phyloP scores from a whole-genome alignment of 2,329 filamentous ascomycete genomes.

The Canariomyces notabilis region DNA sequence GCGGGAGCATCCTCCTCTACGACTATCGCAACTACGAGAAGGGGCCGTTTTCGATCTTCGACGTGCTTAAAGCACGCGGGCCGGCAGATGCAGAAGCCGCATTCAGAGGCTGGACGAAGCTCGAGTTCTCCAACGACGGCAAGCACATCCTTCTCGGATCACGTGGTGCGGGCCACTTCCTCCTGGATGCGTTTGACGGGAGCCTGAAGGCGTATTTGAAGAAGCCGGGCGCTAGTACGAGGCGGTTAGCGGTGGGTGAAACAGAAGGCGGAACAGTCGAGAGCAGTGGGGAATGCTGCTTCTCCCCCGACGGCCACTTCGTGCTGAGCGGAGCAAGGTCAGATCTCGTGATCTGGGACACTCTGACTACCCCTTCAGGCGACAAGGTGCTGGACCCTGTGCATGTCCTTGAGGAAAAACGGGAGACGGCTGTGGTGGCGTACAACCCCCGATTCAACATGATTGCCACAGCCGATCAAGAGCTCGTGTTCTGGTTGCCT shows the following conservation, averaged over 20 bases:
- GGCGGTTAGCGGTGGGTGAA: slow-evolving; percentile 51
- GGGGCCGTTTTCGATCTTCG: slow-evolving; percentile 80
- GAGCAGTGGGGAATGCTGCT: slow-evolving; percentile 74
- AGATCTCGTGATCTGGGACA: slow-evolving; percentile 84
- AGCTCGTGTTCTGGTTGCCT: slow-evolving; percentile 73
- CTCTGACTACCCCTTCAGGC: slow-evolving; percentile 50
- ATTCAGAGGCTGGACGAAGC: slow-evolving; percentile 73
- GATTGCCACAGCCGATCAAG: slow-evolving; percentile 82
- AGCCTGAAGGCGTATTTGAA: slow-evolving; percentile 68
- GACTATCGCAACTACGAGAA: slow-evolving; percentile 93
- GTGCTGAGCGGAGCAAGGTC: slow-evolving; percentile 73
- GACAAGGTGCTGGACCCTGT: slow-evolving; percentile 59
- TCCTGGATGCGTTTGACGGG: slow-evolving; percentile 91
- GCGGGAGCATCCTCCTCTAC: slow-evolving; percentile 79
- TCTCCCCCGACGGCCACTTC: slow-evolving; percentile 84
- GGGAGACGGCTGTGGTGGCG: slow-evolving; percentile 67
- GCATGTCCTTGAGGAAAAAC: slow-evolving; percentile 60
- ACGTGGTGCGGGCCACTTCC: slow-evolving; percentile 76
- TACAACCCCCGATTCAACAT: slow-evolving; percentile 92
- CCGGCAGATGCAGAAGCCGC: slow-evolving; percentile 51
- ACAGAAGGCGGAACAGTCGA: slow-evolving; percentile 40
- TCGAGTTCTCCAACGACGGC: slow-evolving; percentile 96
- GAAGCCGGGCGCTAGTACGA: slow-evolving; percentile 50
- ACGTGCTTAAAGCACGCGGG: slow-evolving; percentile 58
- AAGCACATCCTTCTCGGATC: slow-evolving; percentile 82